Evolutionary conservation across 345 rosid species (phyloP).

Genomic region (Pelargonium nanum): DNA sequence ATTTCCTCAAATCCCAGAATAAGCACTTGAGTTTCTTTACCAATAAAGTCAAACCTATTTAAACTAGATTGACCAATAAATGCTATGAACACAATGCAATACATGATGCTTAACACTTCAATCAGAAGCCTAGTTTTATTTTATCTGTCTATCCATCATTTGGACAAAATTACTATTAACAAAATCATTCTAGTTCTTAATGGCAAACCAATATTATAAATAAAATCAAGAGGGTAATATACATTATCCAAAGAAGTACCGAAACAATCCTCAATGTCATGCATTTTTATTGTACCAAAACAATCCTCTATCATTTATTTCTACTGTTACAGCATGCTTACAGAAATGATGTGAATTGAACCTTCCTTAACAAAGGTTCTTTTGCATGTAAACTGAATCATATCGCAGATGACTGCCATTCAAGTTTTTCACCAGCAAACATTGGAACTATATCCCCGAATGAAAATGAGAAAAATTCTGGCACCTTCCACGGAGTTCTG

Average conservation of each 20-base stretch:
- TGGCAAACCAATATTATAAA: neutral
- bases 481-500: slow-evolving; percentile 67
- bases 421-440: slow-evolving; percentile 58
- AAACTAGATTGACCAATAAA: too few relatives aligned
- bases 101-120: too few relatives aligned
- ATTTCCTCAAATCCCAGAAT: too few relatives aligned
- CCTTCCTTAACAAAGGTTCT: neutral
- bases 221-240: too few relatives aligned
- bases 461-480: slow-evolving; percentile 51
- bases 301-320: neutral
- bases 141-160: too few relatives aligned
- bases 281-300: neutral
- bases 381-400: neutral
- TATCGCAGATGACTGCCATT: neutral
- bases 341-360: neutral
- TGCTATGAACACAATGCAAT: too few relatives aligned
- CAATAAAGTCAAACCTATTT: too few relatives aligned
- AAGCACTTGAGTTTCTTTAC: too few relatives aligned
- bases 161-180: too few relatives aligned
- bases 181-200: too few relatives aligned
- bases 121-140: too few relatives aligned
- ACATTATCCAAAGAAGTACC: neutral
- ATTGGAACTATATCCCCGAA: slow-evolving; percentile 78
- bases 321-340: neutral
- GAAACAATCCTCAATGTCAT: neutral